phyloP scores from a whole-genome alignment of 73 alveolate genomes.

The Uronychia setigera region DNA sequence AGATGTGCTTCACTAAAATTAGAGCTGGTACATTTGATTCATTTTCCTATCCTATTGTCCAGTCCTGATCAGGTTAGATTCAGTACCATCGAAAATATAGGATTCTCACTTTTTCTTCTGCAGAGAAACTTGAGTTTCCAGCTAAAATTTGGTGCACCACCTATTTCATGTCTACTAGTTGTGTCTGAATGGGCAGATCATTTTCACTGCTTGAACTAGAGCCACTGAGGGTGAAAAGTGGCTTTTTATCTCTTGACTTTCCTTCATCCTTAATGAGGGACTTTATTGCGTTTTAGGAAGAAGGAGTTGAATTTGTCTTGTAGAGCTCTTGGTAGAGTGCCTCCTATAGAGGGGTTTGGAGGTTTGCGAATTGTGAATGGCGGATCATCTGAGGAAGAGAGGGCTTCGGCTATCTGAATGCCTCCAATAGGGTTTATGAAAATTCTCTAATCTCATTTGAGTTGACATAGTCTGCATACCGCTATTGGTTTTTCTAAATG shows the following conservation, averaged over 20 bases:
- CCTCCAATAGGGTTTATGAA: not conserved
- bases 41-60: not conserved
- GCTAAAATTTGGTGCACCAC: not conserved
- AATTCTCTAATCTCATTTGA: not conserved
- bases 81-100: not conserved
- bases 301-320: not conserved
- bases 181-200: not conserved
- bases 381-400: not conserved
- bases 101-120: not conserved
- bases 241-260: not conserved
- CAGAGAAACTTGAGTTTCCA: not conserved
- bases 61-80: not conserved
- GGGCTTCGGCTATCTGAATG: not conserved
- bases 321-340: not conserved
- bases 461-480: not conserved
- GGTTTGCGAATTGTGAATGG: not conserved
- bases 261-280: not conserved
- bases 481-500: not conserved
- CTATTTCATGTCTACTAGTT: not conserved
- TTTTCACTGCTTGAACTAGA: not conserved
- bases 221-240: not conserved
- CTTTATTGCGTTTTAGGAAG: not conserved
- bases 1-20: not conserved
- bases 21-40: not conserved
- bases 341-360: not conserved